Evolutionary conservation across 257 asterid species (phyloP).

Genomic region (Nicotiana knightiana): DNA sequence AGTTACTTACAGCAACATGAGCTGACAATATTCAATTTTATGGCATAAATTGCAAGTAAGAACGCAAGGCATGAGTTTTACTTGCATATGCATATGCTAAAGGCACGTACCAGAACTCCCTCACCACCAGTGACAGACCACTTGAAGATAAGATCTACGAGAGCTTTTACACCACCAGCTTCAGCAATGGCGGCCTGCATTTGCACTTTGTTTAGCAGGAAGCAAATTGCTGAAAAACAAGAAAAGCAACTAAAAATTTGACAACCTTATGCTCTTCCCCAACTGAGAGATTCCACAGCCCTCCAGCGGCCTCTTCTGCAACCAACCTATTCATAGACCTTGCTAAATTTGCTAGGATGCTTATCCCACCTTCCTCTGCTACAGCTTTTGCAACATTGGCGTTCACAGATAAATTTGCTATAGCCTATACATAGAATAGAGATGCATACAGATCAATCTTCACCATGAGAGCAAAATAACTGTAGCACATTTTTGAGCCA

Average conservation of each 20-base stretch:
- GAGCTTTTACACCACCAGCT: slow-evolving; percentile 82
- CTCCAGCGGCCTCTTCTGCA: slow-evolving; percentile 92
- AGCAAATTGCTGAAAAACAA: slow-evolving; percentile 1
- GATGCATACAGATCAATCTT: slow-evolving; percentile 13
- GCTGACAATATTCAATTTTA: background rate
- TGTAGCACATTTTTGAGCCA: background rate
- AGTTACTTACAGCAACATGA: slow-evolving; percentile 1
- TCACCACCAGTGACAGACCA: slow-evolving; percentile 72
- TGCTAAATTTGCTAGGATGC: slow-evolving; percentile 54
- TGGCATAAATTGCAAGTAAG: background rate
- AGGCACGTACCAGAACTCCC: slow-evolving; percentile 63
- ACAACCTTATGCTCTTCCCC: slow-evolving; percentile 86
- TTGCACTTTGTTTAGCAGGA: slow-evolving; percentile 8
- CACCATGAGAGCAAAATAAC: background rate
- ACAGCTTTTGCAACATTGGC: slow-evolving; percentile 83
- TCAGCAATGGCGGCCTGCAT: slow-evolving; percentile 72
- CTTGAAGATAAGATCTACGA: slow-evolving; percentile 72
- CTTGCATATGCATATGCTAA: slow-evolving; percentile 9
- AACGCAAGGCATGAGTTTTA: background rate
- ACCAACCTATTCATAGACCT: slow-evolving; percentile 70
- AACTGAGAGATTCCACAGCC: slow-evolving; percentile 83
- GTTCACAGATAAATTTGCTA: slow-evolving; percentile 71
- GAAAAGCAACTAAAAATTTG: background rate
- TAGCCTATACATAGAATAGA: slow-evolving; percentile 42
- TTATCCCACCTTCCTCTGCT: slow-evolving; percentile 86